Conservation (phyloP, 225 moss, liverwort and hornwort genomes). For the Marchantia polymorpha region DNA sequence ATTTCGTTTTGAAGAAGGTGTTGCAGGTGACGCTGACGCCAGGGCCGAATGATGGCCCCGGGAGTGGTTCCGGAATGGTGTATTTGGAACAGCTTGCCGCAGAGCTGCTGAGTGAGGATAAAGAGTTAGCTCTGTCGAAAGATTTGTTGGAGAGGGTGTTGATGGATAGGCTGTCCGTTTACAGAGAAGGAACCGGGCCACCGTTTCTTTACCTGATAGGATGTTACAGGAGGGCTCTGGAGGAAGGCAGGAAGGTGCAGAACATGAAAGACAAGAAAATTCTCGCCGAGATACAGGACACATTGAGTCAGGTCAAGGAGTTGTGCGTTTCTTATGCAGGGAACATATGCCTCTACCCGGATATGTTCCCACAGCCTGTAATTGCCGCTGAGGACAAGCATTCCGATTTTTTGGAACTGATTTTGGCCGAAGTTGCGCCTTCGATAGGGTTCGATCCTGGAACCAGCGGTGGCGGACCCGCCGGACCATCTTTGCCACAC, state of each 20-base stretch:
- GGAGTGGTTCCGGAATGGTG: constrained; percentile 25
- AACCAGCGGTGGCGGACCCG: constrained; percentile 37
- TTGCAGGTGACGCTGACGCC: constrained; percentile 65
- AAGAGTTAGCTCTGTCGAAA: constrained; percentile 51
- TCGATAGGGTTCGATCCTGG: constrained; percentile 61
- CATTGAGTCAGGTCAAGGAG: constrained; percentile 81
- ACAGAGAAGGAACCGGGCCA: constrained; percentile 38
- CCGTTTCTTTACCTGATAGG: constrained; percentile 82
- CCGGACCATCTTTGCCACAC: constrained; percentile 59
- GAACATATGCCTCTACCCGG: constrained; percentile 70
- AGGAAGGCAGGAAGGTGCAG: constrained; percentile 72
- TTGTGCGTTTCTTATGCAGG: constrained; percentile 76
- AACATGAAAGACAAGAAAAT: constrained; percentile 75
- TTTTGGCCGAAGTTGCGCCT: constrained; percentile 69
- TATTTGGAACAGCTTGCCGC: constrained; percentile 88
- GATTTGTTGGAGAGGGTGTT: constrained; percentile 76
- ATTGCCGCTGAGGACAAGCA: constrained; percentile 38
- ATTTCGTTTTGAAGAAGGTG: constrained; percentile 68
- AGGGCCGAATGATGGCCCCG: constrained; percentile 35
- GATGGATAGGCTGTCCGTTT: constrained; percentile 67
- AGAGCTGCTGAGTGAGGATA: constrained; percentile 73
- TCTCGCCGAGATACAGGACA: constrained; percentile 68
- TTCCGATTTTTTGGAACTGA: constrained; percentile 54
- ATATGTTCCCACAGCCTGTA: constrained; percentile 81
- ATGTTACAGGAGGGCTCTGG: constrained; percentile 72